Conservation (phyloP, 306 rosid genomes). For the Dryas alaskensis region DNA sequence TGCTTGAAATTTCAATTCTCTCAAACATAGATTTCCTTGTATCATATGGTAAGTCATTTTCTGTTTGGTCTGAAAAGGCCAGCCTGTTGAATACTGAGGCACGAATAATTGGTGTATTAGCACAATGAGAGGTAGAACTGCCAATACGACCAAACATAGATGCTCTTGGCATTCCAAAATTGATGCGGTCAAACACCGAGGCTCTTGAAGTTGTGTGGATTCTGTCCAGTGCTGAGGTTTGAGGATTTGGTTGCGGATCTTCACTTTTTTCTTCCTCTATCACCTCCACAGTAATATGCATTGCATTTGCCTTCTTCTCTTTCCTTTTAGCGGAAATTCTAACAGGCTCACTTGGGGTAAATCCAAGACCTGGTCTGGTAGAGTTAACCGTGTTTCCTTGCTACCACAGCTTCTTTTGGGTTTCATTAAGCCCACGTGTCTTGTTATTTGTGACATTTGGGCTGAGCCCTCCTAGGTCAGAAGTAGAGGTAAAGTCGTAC, state of each 20-base stretch:
- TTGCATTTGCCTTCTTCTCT: not conserved
- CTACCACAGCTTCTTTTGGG: not conserved
- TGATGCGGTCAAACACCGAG: accelerated
- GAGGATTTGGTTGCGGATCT: accelerated
- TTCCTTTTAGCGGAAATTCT: not conserved
- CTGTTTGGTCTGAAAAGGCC: accelerated
- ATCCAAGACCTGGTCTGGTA: not conserved
- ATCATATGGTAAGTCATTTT: no score
- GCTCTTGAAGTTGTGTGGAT: not conserved
- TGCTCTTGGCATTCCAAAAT: not conserved
- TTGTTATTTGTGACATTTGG: not conserved
- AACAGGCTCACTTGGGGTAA: not conserved
- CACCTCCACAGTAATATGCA: not conserved
- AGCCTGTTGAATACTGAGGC: not conserved
- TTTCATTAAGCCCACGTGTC: not conserved
- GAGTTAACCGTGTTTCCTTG: no score
- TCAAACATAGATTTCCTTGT: no score
- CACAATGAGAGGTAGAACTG: no score
- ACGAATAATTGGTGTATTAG: not conserved
- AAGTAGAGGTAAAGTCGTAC: no score
- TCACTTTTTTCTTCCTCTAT: not conserved
- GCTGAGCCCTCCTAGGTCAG: no score
- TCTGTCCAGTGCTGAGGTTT: not conserved
- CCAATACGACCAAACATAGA: not conserved
- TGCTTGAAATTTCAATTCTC: not conserved